Evolutionary conservation across 106 monocot genomes (phyloP).

Genomic region (Agapanthus africanus): DNA sequence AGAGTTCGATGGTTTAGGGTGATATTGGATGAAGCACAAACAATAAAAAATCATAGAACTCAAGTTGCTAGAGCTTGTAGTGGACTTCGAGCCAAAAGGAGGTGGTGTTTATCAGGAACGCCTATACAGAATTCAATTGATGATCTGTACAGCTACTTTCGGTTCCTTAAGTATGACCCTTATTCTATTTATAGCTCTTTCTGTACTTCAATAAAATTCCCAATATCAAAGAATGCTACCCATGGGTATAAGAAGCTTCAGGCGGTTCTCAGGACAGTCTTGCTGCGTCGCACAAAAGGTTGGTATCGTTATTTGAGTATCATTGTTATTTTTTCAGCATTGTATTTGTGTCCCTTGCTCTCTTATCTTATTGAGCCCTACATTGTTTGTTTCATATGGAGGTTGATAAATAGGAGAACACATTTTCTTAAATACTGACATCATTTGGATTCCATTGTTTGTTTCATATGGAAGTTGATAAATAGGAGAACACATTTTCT

Average conservation of each 20-base stretch:
- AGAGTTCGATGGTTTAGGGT: constrained; percentile 91
- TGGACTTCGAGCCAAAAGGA: constrained; percentile 80
- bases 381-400: too few relatives aligned
- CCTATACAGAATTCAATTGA: constrained; percentile 94
- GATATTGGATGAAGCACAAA: constrained; percentile 93
- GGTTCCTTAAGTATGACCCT: constrained; percentile 81
- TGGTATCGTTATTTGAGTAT: not conserved
- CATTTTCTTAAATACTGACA: too few relatives aligned
- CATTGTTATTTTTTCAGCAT: not conserved
- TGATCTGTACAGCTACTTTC: constrained; percentile 90
- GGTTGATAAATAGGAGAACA: too few relatives aligned
- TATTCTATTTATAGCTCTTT: constrained; percentile 63
- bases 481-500: too few relatives aligned
- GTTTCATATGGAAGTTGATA: too few relatives aligned
- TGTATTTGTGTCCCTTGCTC: too few relatives aligned
- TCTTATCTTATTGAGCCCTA: too few relatives aligned
- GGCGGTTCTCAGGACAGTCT: constrained; percentile 56
- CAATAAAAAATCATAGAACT: constrained; percentile 86
- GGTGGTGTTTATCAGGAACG: constrained; percentile 97
- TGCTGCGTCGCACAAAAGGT: constrained; percentile 95
- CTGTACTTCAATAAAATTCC: constrained; percentile 57
- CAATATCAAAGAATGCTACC: constrained; percentile 54
- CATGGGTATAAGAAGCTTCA: constrained; percentile 85
- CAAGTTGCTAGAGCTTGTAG: constrained; percentile 89
- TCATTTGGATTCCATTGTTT: too few relatives aligned